These are phyloP conservation scores for Sordariomycetes sp. DNA, from an alignment of 2,329 filamentous ascomycete species.

Conservation along the genomic window DNA sequence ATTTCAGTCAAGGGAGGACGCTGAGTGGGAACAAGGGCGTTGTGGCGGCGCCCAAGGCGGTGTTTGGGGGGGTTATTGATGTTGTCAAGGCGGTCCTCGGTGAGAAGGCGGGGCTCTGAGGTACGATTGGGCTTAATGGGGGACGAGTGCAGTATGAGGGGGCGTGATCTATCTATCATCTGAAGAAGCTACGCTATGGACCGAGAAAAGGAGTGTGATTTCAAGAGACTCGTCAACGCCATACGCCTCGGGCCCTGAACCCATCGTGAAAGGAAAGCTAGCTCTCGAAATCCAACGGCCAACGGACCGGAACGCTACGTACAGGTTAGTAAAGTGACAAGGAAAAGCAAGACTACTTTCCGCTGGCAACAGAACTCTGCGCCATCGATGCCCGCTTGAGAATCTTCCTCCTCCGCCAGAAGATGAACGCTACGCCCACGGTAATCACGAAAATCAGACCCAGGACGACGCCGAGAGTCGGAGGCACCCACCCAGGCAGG, in stretches of 20 bases:
- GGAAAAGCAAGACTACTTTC: background rate
- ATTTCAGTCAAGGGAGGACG: constrained; percentile 80
- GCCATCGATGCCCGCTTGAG: background rate
- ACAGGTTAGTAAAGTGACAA: background rate
- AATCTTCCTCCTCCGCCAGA: constrained; percentile 7
- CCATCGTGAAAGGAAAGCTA: background rate
- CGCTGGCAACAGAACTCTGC: background rate
- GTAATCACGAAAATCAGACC: constrained; percentile 42
- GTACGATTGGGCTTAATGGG: background rate
- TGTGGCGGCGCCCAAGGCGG: constrained; percentile 66
- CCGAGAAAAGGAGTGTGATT: background rate
- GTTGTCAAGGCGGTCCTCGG: constrained; percentile 69
- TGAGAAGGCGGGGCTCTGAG: background rate
- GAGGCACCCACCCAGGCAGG: constrained; percentile 43
- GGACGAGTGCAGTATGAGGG: background rate
- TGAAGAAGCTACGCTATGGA: background rate
- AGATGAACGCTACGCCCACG: constrained; percentile 34
- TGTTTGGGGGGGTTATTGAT: constrained; percentile 64
- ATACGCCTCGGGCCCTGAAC: background rate
- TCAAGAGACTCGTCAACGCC: background rate
- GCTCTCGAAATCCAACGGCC: background rate
- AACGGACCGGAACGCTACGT: background rate
- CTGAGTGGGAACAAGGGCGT: constrained; percentile 87
- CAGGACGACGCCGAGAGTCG: constrained; percentile 48
- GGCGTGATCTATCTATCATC: background rate